These are phyloP conservation scores for Cryptococcus sp. DNA, from an alignment of 1,284 basidiomycete genomes.

Conservation along the genomic window DNA sequence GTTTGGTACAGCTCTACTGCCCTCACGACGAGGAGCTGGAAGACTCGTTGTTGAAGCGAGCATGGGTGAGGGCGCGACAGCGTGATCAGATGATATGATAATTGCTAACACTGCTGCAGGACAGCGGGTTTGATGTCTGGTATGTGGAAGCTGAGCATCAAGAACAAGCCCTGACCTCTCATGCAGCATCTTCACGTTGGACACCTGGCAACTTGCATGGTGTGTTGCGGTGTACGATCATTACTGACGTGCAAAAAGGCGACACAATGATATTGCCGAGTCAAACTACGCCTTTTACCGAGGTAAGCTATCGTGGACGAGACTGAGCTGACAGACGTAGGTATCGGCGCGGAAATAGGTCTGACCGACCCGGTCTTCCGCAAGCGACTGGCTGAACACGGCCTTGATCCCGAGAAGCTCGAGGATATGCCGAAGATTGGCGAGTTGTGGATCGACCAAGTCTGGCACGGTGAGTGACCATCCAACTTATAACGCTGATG, in stretches of 20 bases:
- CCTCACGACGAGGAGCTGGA: slow-evolving; percentile 54
- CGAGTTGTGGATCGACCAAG: slow-evolving; percentile 31
- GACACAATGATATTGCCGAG: slow-evolving; percentile 61
- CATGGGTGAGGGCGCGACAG: slow-evolving; percentile 14
- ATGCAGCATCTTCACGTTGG: slow-evolving; percentile 58
- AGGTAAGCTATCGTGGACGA: slow-evolving; percentile 13
- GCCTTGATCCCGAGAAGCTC: slow-evolving; percentile 25
- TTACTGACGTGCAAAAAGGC: slow-evolving; percentile 28
- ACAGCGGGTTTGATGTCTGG: slow-evolving; percentile 56
- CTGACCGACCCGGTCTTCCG: slow-evolving; percentile 65
- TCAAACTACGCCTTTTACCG: slow-evolving; percentile 55
- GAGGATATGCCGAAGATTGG: slow-evolving; percentile 27
- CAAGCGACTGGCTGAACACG: slow-evolving; percentile 57
- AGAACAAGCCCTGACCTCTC: slow-evolving; percentile 51
- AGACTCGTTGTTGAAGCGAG: slow-evolving; percentile 18
- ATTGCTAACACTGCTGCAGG: slow-evolving; percentile 18
- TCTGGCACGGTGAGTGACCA: slow-evolving; percentile 23
- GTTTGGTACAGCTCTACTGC: slow-evolving; percentile 62
- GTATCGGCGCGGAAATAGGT: slow-evolving; percentile 58
- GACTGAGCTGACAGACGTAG: slow-evolving; percentile 1
- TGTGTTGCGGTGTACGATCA: not conserved
- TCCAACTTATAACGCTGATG: not conserved
- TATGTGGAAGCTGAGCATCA: slow-evolving; percentile 54
- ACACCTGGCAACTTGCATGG: slow-evolving; percentile 65
- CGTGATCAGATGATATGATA: not conserved